Evolutionary conservation across 2,329 filamentous ascomycete species (phyloP).

Genomic region (Exophiala dermatitidis): DNA sequence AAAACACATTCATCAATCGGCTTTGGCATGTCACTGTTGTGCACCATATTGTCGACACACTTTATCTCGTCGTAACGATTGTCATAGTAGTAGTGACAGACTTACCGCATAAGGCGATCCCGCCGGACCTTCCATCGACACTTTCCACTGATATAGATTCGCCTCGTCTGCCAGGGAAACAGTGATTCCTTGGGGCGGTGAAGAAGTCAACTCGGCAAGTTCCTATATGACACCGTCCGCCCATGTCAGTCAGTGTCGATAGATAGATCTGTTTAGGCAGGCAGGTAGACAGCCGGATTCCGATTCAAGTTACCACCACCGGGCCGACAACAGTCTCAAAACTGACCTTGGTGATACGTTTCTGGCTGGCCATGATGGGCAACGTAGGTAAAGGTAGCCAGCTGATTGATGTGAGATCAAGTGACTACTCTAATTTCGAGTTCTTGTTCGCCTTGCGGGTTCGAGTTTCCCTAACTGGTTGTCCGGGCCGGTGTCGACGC

Average conservation of each 20-base stretch:
- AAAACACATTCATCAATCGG: too few relatives aligned
- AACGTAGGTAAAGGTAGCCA: neutral
- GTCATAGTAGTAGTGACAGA: constrained; percentile 9
- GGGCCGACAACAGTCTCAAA: neutral
- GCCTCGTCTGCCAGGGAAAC: constrained; percentile 54
- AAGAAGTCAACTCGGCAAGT: constrained; percentile 50
- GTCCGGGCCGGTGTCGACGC: too few relatives aligned
- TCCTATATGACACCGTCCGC: constrained; percentile 51
- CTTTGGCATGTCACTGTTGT: too few relatives aligned
- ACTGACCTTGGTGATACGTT: constrained; percentile 42
- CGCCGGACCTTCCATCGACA: constrained; percentile 59
- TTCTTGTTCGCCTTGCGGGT: too few relatives aligned
- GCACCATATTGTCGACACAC: too few relatives aligned
- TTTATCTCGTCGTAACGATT: neutral
- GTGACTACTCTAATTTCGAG: too few relatives aligned
- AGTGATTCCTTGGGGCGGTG: constrained; percentile 51
- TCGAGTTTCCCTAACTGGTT: too few relatives aligned
- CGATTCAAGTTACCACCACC: too few relatives aligned
- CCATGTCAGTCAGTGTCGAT: neutral
- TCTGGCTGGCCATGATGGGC: constrained; percentile 32
- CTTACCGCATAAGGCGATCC: constrained; percentile 58
- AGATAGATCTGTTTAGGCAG: too few relatives aligned
- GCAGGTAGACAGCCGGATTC: too few relatives aligned
- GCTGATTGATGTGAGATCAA: too few relatives aligned
- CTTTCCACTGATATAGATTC: constrained; percentile 62